Evolutionary conservation across 257 asterid species (phyloP), one percentile per base, ranked within the genome.

Genomic region (Lavandula angustifolia): DNA sequence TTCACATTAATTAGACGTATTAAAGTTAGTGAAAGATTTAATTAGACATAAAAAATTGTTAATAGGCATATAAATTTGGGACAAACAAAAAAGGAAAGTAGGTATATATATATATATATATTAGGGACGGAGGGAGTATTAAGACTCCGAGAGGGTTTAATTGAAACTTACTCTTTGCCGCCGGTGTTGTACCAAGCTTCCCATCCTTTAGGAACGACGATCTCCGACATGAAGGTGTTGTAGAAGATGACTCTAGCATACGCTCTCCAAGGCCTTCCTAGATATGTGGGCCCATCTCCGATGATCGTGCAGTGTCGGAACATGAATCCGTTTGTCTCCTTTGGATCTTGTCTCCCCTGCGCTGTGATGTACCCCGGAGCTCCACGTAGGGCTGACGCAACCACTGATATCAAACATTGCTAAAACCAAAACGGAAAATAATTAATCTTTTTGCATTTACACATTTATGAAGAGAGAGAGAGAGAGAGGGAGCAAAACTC

Each of bases 211-310:
- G 96, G 87, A 12, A 76, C 84, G 27, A 87, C 57, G 4, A 84
- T 31, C 7, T 47, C 7, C 0, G 87, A 65, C 91, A 90, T 79
- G 1, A 60, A 22, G 1, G 90, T 68, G 73, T 72, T 68, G 72
- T 73, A 79, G 33, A 85, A 90, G 2, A 90, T 0, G 27, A 90
- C 97, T 40, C 91, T 74, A 0, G 96, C 95, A 64, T 78, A 74
- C 0, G 29, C 51, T 66, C 96, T 74, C 97, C 97, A 90, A 1
- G 97, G 87, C 38, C 92, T 77, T 17, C 92, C 92, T 16, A 85
- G 56, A 67, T 10, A 83, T 0, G 81, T 59, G 48, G 33, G 52
- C 4, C 83, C 83, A n/a, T 63, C 46, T 3, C 87, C 87, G 4
- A 32, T 10, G 18, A 82, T 64, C n/a, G 38, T 69, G 17, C 87